Percentiles rank a stretch among this genome's conserved stretches.
phyloP scores from a whole-genome alignment of 2,329 filamentous ascomycete genomes.

The Paracoccidioides lutzii region DNA sequence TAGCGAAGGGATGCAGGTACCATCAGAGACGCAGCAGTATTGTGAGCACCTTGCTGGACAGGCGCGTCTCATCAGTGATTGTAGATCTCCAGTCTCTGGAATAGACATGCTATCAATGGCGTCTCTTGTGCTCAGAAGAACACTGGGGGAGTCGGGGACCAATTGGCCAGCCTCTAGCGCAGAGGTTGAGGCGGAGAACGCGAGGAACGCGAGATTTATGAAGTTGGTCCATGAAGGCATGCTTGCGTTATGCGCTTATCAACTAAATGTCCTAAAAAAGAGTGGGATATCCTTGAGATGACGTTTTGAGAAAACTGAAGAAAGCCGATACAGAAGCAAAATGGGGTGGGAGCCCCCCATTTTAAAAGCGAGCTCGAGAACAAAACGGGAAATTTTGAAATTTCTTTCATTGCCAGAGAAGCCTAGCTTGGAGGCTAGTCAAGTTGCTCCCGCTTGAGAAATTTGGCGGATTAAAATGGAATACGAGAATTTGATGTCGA shows the following conservation, averaged over 20 bases:
- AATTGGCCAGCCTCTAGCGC: neutral
- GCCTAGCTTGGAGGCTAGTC: too few species aligned
- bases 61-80: neutral
- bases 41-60: neutral
- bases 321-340: neutral
- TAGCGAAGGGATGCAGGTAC: neutral
- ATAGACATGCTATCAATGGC: neutral
- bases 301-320: neutral
- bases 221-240: neutral
- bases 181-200: neutral
- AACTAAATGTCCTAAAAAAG: neutral
- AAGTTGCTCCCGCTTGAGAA: too few species aligned
- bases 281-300: neutral
- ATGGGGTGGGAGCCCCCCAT: neutral
- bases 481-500: too few species aligned
- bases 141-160: neutral
- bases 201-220: neutral
- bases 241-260: neutral
- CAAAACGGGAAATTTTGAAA: too few species aligned
- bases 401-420: too few species aligned
- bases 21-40: neutral
- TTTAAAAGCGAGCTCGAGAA: too few species aligned
- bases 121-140: neutral
- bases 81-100: neutral
- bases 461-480: too few species aligned